A percentile compares a stretch with the other conserved stretches of the same genome.
Conservation (phyloP, 2,329 filamentous ascomycete species). For the Alternaria postmessia region DNA sequence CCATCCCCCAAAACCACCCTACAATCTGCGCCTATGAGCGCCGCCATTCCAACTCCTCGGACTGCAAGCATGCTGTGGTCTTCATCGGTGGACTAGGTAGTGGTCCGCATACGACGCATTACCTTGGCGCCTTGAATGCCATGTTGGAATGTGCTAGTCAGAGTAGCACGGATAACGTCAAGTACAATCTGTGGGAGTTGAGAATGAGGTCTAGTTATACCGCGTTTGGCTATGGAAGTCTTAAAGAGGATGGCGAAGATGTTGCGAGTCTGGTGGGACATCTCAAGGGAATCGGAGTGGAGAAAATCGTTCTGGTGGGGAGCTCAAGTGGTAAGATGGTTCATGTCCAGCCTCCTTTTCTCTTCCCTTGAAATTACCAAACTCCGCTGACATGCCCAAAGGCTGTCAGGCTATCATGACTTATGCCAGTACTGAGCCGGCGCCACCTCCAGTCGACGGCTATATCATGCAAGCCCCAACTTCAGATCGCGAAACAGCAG, state of each 20-base stretch:
- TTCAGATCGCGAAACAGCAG: slow-evolving; percentile 27
- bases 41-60: slow-evolving; percentile 7
- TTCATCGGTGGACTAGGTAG: slow-evolving; percentile 28
- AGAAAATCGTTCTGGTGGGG: neutral
- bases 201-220: slow-evolving; percentile 32
- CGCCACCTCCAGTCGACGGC: slow-evolving; percentile 6
- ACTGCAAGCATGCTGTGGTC: slow-evolving; percentile 20
- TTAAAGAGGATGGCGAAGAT: slow-evolving; percentile 26
- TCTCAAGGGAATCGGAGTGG: slow-evolving; percentile 5
- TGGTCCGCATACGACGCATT: slow-evolving; percentile 22
- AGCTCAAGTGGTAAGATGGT: slow-evolving; percentile 6
- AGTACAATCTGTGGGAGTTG: slow-evolving; percentile 27
- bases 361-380: neutral
- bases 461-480: slow-evolving; percentile 28
- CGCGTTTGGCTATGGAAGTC: slow-evolving; percentile 27
- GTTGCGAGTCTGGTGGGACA: slow-evolving; percentile 22
- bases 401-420: slow-evolving; percentile 25
- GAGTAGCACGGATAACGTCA: neutral
- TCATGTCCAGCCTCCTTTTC: neutral
- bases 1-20: slow-evolving; percentile 13
- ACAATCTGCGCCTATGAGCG: slow-evolving; percentile 26
- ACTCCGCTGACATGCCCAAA: slow-evolving; percentile 3
- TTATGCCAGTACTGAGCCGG: slow-evolving; percentile 10
- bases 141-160: neutral
- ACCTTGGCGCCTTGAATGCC: slow-evolving; percentile 1